These are phyloP conservation scores for Phalaenopsis hybrid DNA, from an alignment of 116 monocot species.

Conservation along the genomic window DNA sequence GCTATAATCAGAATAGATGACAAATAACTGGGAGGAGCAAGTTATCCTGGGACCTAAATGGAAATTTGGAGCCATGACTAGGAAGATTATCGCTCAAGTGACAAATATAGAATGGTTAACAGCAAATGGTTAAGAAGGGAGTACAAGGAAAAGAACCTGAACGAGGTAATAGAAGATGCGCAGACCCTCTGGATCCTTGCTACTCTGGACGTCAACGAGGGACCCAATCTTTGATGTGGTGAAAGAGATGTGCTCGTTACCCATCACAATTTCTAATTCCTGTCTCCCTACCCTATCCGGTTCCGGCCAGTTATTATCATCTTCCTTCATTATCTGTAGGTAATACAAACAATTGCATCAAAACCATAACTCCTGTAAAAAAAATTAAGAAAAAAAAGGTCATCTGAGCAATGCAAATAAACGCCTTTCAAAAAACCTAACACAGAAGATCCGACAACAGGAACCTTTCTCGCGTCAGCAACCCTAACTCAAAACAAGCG, in stretches of 20 bases:
- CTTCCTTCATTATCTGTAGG: conserved; percentile 90
- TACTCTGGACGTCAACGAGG: conserved; percentile 85
- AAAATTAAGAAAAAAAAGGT: background rate
- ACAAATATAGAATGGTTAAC: no score
- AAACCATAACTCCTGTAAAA: background rate
- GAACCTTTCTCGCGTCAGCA: background rate
- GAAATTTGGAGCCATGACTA: no score
- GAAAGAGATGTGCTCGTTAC: conserved; percentile 96
- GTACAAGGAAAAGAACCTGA: conserved; percentile 38
- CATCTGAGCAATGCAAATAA: background rate
- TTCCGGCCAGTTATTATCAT: conserved; percentile 98
- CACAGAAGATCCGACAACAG: background rate
- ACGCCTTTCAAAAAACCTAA: background rate
- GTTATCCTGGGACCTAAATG: no score
- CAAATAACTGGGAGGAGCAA: no score
- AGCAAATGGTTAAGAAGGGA: no score
- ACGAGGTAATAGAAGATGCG: conserved; percentile 96
- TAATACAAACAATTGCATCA: background rate
- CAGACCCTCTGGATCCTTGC: conserved; percentile 93
- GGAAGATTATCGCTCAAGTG: no score
- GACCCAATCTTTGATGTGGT: conserved; percentile 98
- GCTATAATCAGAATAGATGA: no score
- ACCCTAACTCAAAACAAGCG: conserved; percentile 10
- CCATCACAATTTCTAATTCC: conserved; percentile 97
- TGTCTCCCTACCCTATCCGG: conserved; percentile 86